Base-by-base conservation (phyloP, 2,329 filamentous ascomycete species). In the Rutstroemia sp. region DNA sequence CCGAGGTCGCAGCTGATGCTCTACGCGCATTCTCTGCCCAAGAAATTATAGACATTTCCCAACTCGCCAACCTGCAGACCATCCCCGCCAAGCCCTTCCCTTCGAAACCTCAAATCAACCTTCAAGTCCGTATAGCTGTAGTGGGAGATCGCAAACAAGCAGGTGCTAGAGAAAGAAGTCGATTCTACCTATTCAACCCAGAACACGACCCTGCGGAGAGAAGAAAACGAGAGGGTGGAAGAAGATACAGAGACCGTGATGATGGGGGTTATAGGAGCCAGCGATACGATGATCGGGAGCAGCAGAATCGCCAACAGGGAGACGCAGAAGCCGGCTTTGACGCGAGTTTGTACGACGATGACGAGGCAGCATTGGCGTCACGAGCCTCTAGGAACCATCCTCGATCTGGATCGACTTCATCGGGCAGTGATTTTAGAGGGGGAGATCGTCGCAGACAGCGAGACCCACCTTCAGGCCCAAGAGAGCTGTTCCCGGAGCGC, bases 181-280 rank as follows among this genome's bases (percentile, higher is more conserved):
- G 89, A 12, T 97, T 95, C 74, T 99, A 99, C 69, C 82, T 96
- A 38, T 80, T 94, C 66, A 89, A 97, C 65, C 92, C 92, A 1
- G 89, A 96, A 64, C 84, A 91, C 68, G 92, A 96, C 66, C 90
- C 87, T 2, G 84, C 86, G 63, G 90, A 89, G 73, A 81, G 82
- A 52, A 76, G 84, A 60, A 79, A 84, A 58, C 77, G 76, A 57
- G 76, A 80, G 51, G 77, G 81, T 42, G 75, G 73, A 62, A 76
- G 77, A 57, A 79, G 77, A 67, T 89, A 86, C 68, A 82, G 84
- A 61, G 82, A 85, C 25, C 77, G 82, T 23, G 82, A 79, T 30
- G 67, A 69, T 56, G 65, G 69, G 21, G 71, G 73, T 19, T 74
- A 75, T 61, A 72, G 73, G 46, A 73, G 73, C 55, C 65, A 67